These are phyloP conservation scores for Schizophyllum commune DNA, from an alignment of 1,284 basidiomycete genomes.

Conservation along the genomic window DNA sequence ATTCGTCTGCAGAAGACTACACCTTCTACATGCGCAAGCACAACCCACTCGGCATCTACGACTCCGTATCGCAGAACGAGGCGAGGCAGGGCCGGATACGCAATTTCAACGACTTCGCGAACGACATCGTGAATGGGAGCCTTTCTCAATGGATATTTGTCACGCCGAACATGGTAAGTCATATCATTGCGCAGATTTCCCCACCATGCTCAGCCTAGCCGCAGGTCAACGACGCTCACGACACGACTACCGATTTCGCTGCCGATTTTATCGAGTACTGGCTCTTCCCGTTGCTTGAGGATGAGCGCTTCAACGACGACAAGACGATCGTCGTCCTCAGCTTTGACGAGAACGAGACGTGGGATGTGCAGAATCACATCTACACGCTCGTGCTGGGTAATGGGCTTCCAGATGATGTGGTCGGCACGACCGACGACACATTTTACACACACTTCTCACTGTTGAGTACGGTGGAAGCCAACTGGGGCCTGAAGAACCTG, in stretches of 20 bases:
- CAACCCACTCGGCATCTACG: conserved; percentile 44
- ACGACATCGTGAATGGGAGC: conserved; percentile 40
- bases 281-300: conserved; percentile 42
- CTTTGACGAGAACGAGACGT: conserved; percentile 45
- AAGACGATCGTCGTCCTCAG: conserved; percentile 6
- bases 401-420: conserved; percentile 35
- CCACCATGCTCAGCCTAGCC: neutral
- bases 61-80: conserved; percentile 35
- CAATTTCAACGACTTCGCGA: conserved; percentile 58
- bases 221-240: conserved; percentile 42
- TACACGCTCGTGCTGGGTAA: conserved; percentile 45
- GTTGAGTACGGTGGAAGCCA: conserved; percentile 53
- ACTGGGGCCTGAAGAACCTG: conserved; percentile 56
- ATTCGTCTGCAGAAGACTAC: conserved; percentile 27
- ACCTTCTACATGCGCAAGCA: conserved; percentile 54
- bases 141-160: conserved; percentile 59
- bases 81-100: conserved; percentile 39
- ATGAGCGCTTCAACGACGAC: conserved; percentile 30
- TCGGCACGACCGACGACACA: conserved; percentile 40
- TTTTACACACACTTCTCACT: conserved; percentile 64
- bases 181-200: too few species aligned
- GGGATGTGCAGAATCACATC: conserved; percentile 39
- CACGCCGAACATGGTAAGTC: conserved; percentile 46
- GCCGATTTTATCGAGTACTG: conserved; percentile 45
- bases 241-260: conserved; percentile 47